phyloP scores from a whole-genome alignment of 352 stramenopile genomes.

The Pythium diclinum region DNA sequence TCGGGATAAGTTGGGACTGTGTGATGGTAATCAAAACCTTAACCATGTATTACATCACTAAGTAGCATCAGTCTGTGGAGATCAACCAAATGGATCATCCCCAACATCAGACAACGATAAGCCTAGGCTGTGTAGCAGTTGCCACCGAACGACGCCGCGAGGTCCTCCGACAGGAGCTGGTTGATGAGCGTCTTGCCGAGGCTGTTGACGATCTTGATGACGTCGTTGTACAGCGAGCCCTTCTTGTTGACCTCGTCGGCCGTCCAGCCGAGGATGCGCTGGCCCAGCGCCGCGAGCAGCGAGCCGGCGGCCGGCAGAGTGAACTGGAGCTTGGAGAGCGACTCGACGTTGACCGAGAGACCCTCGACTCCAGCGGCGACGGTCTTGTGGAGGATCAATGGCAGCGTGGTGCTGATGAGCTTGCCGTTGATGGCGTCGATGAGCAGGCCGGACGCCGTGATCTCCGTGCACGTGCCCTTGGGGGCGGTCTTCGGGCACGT shows the following conservation, averaged over 20 bases:
- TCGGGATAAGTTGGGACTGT: neutral
- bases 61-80: neutral
- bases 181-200: slow-evolving; percentile 51
- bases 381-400: slow-evolving; percentile 31
- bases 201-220: slow-evolving; percentile 39
- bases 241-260: slow-evolving; percentile 60
- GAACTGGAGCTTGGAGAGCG: slow-evolving; percentile 48
- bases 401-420: slow-evolving; percentile 20
- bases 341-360: slow-evolving; percentile 37
- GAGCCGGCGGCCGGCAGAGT: slow-evolving; percentile 33
- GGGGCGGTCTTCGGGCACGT: slow-evolving; percentile 35
- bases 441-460: slow-evolving; percentile 42
- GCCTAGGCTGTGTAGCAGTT: slow-evolving; percentile 35
- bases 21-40: slow-evolving; percentile 4
- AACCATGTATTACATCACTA: slow-evolving; percentile 10
- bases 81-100: neutral
- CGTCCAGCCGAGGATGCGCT: slow-evolving; percentile 45
- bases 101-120: neutral
- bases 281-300: slow-evolving; percentile 42
- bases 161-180: slow-evolving; percentile 35
- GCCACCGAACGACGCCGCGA: slow-evolving; percentile 41
- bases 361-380: slow-evolving; percentile 22
- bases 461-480: slow-evolving; percentile 42
- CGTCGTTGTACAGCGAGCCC: slow-evolving; percentile 47
- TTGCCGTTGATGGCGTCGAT: slow-evolving; percentile 32